Conservation (phyloP, 1,284 basidiomycete species). For the Boletus albobrunnescens region DNA sequence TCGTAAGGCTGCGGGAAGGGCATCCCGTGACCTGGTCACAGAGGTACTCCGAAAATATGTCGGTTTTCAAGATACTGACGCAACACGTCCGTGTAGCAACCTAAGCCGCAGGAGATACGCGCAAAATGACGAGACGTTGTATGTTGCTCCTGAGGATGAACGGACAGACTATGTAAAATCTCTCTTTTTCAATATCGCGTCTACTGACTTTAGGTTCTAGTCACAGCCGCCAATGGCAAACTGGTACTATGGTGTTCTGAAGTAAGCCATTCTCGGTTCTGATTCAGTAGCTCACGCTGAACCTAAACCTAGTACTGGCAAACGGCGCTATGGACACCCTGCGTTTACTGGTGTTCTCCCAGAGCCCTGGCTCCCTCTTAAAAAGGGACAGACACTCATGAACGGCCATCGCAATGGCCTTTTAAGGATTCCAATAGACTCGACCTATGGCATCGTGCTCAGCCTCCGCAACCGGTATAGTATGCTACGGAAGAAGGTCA, state of each 20-base stretch:
- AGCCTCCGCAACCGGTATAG: conserved; percentile 68
- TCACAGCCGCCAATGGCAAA: conserved; percentile 93
- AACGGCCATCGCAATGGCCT: conserved; percentile 42
- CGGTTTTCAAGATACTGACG: not conserved
- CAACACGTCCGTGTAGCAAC: conserved; percentile 48
- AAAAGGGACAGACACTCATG: conserved; percentile 70
- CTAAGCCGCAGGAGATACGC: conserved; percentile 81
- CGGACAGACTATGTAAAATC: conserved; percentile 79
- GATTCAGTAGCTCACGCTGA: not conserved
- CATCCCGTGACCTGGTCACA: conserved; percentile 84
- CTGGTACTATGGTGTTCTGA: conserved; percentile 87
- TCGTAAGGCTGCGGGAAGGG: conserved; percentile 66
- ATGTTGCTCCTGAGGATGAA: conserved; percentile 88
- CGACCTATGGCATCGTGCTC: conserved; percentile 65
- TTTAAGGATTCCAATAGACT: conserved; percentile 36
- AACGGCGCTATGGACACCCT: conserved; percentile 86
- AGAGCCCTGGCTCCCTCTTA: conserved; percentile 86
- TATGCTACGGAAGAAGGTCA: conserved; percentile 38
- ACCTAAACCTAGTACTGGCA: conserved; percentile 59
- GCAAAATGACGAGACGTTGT: conserved; percentile 90
- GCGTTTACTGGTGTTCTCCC: conserved; percentile 86
- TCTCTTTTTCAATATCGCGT: not conserved
- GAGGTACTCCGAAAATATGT: conserved; percentile 46
- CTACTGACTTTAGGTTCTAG: conserved; percentile 37
- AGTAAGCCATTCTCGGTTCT: conserved; percentile 47